Evolutionary conservation across 2,329 filamentous ascomycete species (phyloP).

Genomic region (Scortechinia acanthostroma): DNA sequence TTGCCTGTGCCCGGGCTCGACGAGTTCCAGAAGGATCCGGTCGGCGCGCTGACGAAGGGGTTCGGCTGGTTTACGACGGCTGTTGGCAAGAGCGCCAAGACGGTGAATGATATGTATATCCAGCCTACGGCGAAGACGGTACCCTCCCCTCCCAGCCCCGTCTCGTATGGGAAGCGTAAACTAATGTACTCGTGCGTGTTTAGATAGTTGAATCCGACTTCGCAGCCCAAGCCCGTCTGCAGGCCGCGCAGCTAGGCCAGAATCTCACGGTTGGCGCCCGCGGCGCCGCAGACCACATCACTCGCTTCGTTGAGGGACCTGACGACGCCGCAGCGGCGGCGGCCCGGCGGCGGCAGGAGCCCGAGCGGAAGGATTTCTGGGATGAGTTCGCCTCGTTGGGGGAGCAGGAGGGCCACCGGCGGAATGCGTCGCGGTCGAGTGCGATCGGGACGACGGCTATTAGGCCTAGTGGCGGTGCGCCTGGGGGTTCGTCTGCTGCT

Average conservation of each 20-base stretch:
- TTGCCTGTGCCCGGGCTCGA: slow-evolving; percentile 70
- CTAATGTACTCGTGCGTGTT: slow-evolving; percentile 14
- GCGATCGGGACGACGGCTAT: slow-evolving; percentile 53
- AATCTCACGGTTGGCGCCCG: slow-evolving; percentile 64
- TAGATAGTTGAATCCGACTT: slow-evolving; percentile 79
- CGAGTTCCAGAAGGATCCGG: slow-evolving; percentile 83
- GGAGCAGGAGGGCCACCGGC: slow-evolving; percentile 23
- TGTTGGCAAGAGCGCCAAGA: slow-evolving; percentile 84
- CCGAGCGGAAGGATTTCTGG: slow-evolving; percentile 79
- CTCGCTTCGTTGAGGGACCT: slow-evolving; percentile 78
- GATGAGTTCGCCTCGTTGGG: slow-evolving; percentile 75
- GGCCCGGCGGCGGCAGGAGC: slow-evolving; percentile 34
- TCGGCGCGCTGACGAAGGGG: slow-evolving; percentile 81
- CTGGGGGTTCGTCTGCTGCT: neutral
- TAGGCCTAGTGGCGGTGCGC: slow-evolving; percentile 17
- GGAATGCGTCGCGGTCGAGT: slow-evolving; percentile 24
- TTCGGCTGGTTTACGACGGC: slow-evolving; percentile 90
- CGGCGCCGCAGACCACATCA: slow-evolving; percentile 73
- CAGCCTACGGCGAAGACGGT: slow-evolving; percentile 88
- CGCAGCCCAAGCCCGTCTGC: slow-evolving; percentile 56
- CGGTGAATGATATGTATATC: slow-evolving; percentile 82
- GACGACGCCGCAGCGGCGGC: slow-evolving; percentile 17
- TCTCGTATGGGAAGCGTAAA: slow-evolving; percentile 4
- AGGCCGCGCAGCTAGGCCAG: slow-evolving; percentile 60
- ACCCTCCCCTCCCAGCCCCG: slow-evolving; percentile 19